Evolutionary conservation across 495 filamentous ascomycete species (phyloP), one percentile per base, ranked within the genome.

Genomic region (Cercophora sp.): DNA sequence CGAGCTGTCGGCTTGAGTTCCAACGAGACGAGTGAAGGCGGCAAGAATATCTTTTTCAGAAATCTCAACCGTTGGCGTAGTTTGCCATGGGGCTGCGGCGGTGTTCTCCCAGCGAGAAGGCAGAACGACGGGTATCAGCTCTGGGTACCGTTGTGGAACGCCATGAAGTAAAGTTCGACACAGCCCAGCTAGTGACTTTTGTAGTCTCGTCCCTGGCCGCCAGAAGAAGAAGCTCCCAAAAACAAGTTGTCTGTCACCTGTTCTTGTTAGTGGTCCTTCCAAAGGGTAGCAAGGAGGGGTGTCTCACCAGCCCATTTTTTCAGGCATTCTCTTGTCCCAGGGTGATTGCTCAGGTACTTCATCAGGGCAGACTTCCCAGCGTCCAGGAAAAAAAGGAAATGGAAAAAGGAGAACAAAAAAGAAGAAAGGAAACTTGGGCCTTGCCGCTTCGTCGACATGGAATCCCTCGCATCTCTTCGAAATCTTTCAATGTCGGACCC

Each of bases 191-290:
- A 71, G 52, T 16, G 63, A 72, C 43, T 68, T 73, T 52, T 78
- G 70, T 1, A 73, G 35, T 9, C 10, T 3, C 2, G 60, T 63
- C 3, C 74, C 74, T 2, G 68, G 48, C 29, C 60, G 64, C 71
- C 74, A 80, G 47, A 78, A 79, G 57, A 77, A 82, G 56, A 76
- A 78, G 22, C 46, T 58, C 1, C 69, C 68, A 26, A 65, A 44
- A 3, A 71, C 43, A 22, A 73, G 52, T 10, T 59, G 49, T 18
- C 53, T 54, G 3, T 25, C 41, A 10, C 47, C n/a, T 48, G 18
- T 19, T n/a, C n/a, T n/a, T n/a, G n/a, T n/a, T n/a, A n/a, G n/a
- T n/a, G n/a, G n/a, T n/a, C n/a, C n/a, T n/a, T n/a, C n/a, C n/a
- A n/a, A n/a, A n/a, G n/a, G n/a, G n/a, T n/a, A n/a, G n/a, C n/a